Base-by-base conservation (phyloP, 257 asterid species). In the Cynanchum wilfordii region DNA sequence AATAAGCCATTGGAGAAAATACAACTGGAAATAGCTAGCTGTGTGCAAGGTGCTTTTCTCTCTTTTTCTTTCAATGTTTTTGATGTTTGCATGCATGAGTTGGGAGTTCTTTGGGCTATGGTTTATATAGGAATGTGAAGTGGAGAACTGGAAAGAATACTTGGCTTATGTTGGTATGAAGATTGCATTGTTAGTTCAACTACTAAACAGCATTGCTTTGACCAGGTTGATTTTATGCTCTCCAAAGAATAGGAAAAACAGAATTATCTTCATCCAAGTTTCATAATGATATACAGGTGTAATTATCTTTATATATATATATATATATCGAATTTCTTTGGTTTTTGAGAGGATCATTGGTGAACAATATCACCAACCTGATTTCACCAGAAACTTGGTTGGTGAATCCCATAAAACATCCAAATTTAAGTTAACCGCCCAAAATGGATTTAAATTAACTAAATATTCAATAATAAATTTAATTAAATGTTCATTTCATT, bases 101-200 rank as follows among this genome's bases (percentile, higher is more conserved):
- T 8, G 47, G 47, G 47, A 42, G 47, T 42, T 29, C 9, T 22
- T 20, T 49, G 49, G 66, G 57, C 5, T 52, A 59, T 36, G 70
- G 68, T 67, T 59, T 82, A 75, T 73, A 76, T 70, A 76, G 69
- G 42, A 13, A 10, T 56, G 69, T 38, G 75, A 73, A 45, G 77
- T 40, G 59, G 44, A 58, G n/a, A 73, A 7, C 7, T 12, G 57
- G 40, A 47, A 47, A 68, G 33, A 42, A 13, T 2, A 5, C 20
- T 45, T 62, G 38, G 67, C 56, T 29, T 52, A 20, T 45, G 65
- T 79, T 76, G 84, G 66, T 82, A 66, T 38, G 71, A 40, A 79
- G 36, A 9, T 29, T 44, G 65, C 50, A 44, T 50, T 22, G 54
- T 66, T 76, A 44, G 86, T 74, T 82, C 80, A 82, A 76, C 74